Percentiles rank a stretch among this genome's conserved stretches.
Evolutionary conservation across 192 early-diverging fungal genomes (phyloP).

Genomic region (Phycomyces blakesleeanus): DNA sequence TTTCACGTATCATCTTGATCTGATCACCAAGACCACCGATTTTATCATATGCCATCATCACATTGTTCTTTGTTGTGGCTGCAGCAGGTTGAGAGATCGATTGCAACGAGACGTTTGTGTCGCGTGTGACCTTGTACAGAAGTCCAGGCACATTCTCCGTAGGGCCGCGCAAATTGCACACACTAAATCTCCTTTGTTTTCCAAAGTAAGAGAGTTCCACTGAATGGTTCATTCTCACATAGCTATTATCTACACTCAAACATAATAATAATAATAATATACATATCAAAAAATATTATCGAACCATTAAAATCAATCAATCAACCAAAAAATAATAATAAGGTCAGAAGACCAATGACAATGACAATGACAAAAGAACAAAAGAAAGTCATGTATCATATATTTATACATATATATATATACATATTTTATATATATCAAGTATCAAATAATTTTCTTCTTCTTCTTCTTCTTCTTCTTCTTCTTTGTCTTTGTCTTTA

Average conservation of each 20-base stretch:
- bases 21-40: constrained; percentile 83
- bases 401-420: too few species aligned
- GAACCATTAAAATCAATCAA: too few species aligned
- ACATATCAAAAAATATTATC: too few species aligned
- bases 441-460: too few species aligned
- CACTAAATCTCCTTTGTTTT: constrained; percentile 38
- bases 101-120: constrained; percentile 20
- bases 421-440: too few species aligned
- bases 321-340: too few species aligned
- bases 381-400: too few species aligned
- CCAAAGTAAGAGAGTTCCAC: constrained; percentile 60
- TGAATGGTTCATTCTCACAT: constrained; percentile 41
- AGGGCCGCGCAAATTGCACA: constrained; percentile 8
- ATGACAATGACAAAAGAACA: too few species aligned
- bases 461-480: too few species aligned
- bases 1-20: constrained; percentile 69
- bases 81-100: constrained; percentile 33
- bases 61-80: constrained; percentile 21
- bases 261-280: too few species aligned
- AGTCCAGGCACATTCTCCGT: background rate
- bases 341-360: background rate
- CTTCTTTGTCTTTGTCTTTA: background rate
- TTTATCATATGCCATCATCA: constrained; percentile 49
- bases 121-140: constrained; percentile 11
- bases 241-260: constrained; percentile 38